Evolutionary conservation across 257 asterid species (phyloP).

Genomic region (Fraxinus excelsior): DNA sequence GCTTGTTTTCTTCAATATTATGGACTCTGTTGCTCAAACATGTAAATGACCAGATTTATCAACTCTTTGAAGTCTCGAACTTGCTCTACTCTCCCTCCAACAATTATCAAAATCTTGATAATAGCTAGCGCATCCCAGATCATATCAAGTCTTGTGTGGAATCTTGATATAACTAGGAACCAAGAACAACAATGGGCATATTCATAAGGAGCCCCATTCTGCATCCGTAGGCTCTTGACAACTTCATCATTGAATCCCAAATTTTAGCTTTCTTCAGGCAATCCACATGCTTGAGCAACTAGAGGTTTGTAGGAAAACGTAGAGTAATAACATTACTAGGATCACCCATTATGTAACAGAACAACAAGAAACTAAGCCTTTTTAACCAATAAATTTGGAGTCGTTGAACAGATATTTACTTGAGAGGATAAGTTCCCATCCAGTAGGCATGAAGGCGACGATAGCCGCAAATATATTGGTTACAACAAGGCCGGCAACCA

Average conservation of each 20-base stretch:
- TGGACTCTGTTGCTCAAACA: too few species aligned
- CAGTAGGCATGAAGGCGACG: slow-evolving; percentile 96
- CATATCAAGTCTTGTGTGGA: slow-evolving; percentile 85
- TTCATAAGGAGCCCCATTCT: slow-evolving; percentile 84
- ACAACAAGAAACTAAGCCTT: neutral
- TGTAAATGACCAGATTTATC: too few species aligned
- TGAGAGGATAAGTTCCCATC: slow-evolving; percentile 93
- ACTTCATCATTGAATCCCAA: slow-evolving; percentile 91
- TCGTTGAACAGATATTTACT: slow-evolving; percentile 17
- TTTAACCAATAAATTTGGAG: neutral
- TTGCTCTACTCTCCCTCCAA: too few species aligned
- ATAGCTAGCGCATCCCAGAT: too few species aligned
- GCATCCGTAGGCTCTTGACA: slow-evolving; percentile 76
- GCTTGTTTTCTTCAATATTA: too few species aligned
- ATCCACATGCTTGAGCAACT: slow-evolving; percentile 79
- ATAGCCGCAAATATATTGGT: slow-evolving; percentile 80
- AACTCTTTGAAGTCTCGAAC: too few species aligned
- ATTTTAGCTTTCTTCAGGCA: slow-evolving; percentile 59
- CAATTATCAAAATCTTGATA: too few species aligned
- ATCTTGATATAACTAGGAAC: slow-evolving; percentile 90
- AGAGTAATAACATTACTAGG: neutral
- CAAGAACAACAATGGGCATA: slow-evolving; percentile 74
- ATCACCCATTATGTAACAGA: neutral
- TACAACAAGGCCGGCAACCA: slow-evolving; percentile 65
- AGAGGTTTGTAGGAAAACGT: slow-evolving; percentile 25